Percentiles rank a stretch among this genome's conserved stretches.
Evolutionary conservation across 1,284 basidiomycete genomes (phyloP).

Genomic region (Cryptococcus floricola): DNA sequence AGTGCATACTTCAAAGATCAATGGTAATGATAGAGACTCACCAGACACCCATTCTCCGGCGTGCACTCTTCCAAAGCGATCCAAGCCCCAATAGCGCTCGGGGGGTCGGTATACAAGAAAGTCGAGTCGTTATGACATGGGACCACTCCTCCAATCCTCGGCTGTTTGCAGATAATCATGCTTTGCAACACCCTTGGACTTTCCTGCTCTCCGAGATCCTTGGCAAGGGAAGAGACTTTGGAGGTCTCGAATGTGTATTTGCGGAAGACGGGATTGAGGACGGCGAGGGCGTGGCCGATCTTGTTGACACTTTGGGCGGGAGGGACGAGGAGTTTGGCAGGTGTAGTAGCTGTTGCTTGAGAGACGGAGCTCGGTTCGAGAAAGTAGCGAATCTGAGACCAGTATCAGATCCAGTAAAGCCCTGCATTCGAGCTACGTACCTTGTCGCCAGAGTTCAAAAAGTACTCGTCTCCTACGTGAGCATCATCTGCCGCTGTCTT

Average conservation of each 20-base stretch:
- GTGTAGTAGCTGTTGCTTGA: constrained; percentile 22
- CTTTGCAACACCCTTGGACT: constrained; percentile 86
- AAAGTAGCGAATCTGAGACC: constrained; percentile 41
- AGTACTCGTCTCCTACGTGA: constrained; percentile 74
- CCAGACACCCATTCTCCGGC: constrained; percentile 73
- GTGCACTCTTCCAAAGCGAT: constrained; percentile 88
- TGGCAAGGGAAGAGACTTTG: constrained; percentile 62
- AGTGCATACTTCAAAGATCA: not conserved
- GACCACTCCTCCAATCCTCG: constrained; percentile 78
- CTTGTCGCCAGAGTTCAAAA: constrained; percentile 85
- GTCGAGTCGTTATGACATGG: constrained; percentile 56
- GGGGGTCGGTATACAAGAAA: constrained; percentile 78
- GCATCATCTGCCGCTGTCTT: constrained; percentile 68
- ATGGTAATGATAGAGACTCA: constrained; percentile 16
- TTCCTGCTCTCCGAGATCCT: constrained; percentile 70
- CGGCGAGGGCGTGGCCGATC: constrained; percentile 64
- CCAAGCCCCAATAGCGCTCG: constrained; percentile 91
- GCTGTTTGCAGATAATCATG: constrained; percentile 92
- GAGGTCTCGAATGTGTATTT: constrained; percentile 72
- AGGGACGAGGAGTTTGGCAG: constrained; percentile 62
- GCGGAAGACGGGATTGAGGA: constrained; percentile 75
- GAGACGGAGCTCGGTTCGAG: constrained; percentile 43
- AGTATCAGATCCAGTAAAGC: constrained; percentile 55
- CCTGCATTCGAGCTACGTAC: constrained; percentile 58
- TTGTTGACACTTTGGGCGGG: constrained; percentile 61